Evolutionary conservation across 83 land plant genomes (phyloP).

Genomic region (Picea engelmannii): DNA sequence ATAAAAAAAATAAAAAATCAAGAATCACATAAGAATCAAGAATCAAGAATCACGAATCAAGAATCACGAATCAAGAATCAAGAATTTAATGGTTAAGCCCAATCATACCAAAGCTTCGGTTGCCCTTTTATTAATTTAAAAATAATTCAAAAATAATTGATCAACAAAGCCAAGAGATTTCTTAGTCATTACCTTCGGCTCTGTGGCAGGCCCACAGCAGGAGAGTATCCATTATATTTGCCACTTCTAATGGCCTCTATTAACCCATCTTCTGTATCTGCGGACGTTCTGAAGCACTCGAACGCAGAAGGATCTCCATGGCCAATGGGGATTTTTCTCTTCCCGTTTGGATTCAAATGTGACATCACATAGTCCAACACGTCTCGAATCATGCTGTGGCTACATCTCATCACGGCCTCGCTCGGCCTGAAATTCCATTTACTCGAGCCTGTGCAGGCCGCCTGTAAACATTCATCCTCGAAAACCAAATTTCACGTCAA

Average conservation of each 20-base stretch:
- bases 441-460: no score
- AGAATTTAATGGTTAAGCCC: no score
- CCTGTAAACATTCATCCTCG: no score
- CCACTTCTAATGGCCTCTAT: slow-evolving; percentile 46
- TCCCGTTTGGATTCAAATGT: not conserved
- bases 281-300: slow-evolving; percentile 47
- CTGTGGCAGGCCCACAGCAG: slow-evolving; percentile 63
- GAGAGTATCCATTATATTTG: slow-evolving; percentile 71
- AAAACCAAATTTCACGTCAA: no score
- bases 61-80: not conserved
- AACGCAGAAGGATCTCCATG: slow-evolving; percentile 77
- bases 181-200: slow-evolving; percentile 50
- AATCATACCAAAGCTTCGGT: no score
- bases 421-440: slow-evolving; percentile 5
- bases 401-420: not conserved
- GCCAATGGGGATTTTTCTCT: not conserved
- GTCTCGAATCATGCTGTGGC: not conserved
- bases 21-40: no score
- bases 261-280: slow-evolving; percentile 48
- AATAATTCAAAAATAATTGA: no score
- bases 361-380: slow-evolving; percentile 10
- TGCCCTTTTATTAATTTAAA: no score
- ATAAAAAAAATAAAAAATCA: no score
- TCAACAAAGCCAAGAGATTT: no score
- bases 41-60: no score